Evolutionary conservation across 2,329 filamentous ascomycete genomes (phyloP), one percentile per base, ranked within the genome.

Genomic region (Albophoma yamanashiensis): DNA sequence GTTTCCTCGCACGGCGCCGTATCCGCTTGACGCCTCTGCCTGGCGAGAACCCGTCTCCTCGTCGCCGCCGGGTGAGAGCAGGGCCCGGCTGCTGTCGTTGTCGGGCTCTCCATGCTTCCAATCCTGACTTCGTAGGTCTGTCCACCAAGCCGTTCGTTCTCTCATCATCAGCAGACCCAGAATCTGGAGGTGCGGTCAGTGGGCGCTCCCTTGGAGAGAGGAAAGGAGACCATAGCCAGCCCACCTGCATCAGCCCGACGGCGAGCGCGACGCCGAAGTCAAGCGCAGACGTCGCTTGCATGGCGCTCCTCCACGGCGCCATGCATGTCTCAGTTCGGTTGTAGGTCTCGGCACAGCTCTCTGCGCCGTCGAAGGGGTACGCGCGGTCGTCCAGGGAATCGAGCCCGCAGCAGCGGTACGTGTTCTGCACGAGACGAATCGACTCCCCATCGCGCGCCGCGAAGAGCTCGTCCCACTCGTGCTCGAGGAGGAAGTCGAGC

Each of bases 381-480:
- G 82, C 80, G 64, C 81, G 82, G 66, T 91, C 86, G 38, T 68
- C 71, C 36, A 83, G 68, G 5, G 76, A 79, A 59, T 78, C 78
- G 40, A 89, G 75, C 0, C 88, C 88, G 64, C 88, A 91, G 73
- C 88, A 91, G 9, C 80, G 68, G 39, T 89, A 79, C 0, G 78
- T 70, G 67, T 91, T 84, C 67, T 91, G 88, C 57, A 91, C 86
- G 2, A 73, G 70, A 50, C 78, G 75, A 60, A 91, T 80, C 2
- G 76, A 70, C 0, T 65, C 63, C 0, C 63, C 76, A 59, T 89
- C 75, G 62, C 85, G 83, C 0, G 67, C 64, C 0, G 64, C 69
- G 65, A 77, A 89, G 60, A 89, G 67, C 3, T 61, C 63, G 64
- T 76, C 73, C 88, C 88, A 91, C 45, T 69, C 70, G 3, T 74